Evolutionary conservation across 176 grass and related monocot species (phyloP), one percentile per base, ranked within the genome.

Genomic region (Phragmites australis): DNA sequence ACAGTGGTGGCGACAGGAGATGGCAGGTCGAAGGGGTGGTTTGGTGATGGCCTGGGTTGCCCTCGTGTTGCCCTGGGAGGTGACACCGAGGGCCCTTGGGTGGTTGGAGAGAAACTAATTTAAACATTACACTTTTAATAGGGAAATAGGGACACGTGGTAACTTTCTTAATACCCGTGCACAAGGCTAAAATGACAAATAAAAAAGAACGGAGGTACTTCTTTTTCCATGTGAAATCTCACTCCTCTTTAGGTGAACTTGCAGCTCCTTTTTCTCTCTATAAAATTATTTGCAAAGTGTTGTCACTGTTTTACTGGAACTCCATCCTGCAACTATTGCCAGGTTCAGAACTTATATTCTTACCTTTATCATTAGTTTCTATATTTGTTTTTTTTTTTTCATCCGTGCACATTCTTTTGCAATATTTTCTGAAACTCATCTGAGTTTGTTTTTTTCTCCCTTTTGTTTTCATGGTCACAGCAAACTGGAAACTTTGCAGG

Each of bases 401-500:
- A 57, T 74, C 32, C 25, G 23, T 17, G 21, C 11, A 10, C 22
- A 18, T 75, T 9, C 25, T 22, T 42, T 42, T 75, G 3, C 51
- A 26, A 6, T 57, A 18, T 8, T 54, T 54, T 75, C 37, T 23
- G 15, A 8, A 47, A 19, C 53, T 62, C 6, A 17, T 1, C 74
- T 34, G 22, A 0, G 60, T 65, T 64, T 37, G 21, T 10, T 67
- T 22, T 76, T 39, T n/a, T 18, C 21, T 17, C 65, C 25, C 9
- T 53, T 5, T 25, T 66, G 49, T 48, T 3, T 37, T 37, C 5
- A 37, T 18, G 53, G 14, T 19, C 2, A 13, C 61, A 79, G 76
- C 75, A 78, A 65, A 22, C 46, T 72, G 27, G 69, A 34, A 32
- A 31, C 8, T n/a, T n/a, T n/a, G n/a, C n/a, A n/a, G n/a, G n/a